Percentiles rank a stretch among this genome's conserved stretches.
Conservation (phyloP, 139 green algal species). For the Closterium sp. region DNA sequence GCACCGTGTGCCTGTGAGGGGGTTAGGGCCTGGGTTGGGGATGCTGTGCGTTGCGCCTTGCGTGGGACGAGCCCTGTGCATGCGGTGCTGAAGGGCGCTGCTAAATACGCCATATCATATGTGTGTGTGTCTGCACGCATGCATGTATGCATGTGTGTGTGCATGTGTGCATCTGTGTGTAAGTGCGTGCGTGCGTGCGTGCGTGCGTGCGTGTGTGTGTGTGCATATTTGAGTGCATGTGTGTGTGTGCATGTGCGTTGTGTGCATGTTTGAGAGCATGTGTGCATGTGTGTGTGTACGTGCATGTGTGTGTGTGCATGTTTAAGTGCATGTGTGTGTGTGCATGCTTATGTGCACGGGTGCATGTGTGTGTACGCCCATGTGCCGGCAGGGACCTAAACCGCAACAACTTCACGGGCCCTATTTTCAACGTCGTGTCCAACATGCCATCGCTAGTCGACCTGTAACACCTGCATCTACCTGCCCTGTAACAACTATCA, state of each 20-base stretch:
- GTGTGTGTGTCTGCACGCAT: neutral
- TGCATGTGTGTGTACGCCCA: neutral
- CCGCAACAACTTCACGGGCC: neutral
- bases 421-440: neutral
- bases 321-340: neutral
- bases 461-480: neutral
- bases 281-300: neutral
- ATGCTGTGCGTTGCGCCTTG: too few species aligned
- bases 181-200: neutral
- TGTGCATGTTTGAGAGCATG: neutral
- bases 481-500: too few species aligned
- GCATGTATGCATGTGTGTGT: neutral
- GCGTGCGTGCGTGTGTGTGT: neutral
- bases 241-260: neutral
- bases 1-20: neutral
- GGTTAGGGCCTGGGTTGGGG: too few species aligned
- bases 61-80: neutral
- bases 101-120: neutral
- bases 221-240: neutral
- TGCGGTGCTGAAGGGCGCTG: neutral
- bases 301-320: neutral
- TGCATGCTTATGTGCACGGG: neutral
- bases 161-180: neutral
- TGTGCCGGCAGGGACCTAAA: neutral
- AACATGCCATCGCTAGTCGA: neutral